Conservation (phyloP, 2,329 filamentous ascomycete genomes). For the Trichoderma aggressivum region DNA sequence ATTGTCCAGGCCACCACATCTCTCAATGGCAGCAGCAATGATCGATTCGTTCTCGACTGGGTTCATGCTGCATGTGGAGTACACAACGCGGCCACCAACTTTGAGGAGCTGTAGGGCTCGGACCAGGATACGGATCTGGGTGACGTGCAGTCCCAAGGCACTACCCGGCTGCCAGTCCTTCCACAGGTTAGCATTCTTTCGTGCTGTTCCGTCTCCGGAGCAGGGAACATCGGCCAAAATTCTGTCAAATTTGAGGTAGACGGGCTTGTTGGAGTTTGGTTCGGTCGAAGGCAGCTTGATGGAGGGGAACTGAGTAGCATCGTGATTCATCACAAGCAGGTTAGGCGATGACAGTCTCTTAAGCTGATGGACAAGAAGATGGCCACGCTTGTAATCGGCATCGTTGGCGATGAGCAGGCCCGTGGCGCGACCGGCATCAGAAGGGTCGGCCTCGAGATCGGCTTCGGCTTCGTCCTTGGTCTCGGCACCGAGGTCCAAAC, state of each 20-base stretch:
- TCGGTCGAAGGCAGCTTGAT: conserved; percentile 70
- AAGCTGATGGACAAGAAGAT: conserved; percentile 96
- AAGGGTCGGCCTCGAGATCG: conserved; percentile 56
- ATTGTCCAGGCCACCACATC: conserved; percentile 79
- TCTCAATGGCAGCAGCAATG: conserved; percentile 79
- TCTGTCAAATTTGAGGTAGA: conserved; percentile 93
- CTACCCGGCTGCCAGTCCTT: conserved; percentile 89
- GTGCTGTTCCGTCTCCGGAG: conserved; percentile 87
- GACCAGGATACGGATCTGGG: conserved; percentile 85
- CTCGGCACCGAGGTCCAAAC: conserved; percentile 49
- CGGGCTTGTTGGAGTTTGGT: conserved; percentile 50
- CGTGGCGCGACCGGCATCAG: conserved; percentile 82
- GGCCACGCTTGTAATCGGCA: conserved; percentile 91
- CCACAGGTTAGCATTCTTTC: conserved; percentile 94
- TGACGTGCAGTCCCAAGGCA: conserved; percentile 79
- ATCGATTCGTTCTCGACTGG: conserved; percentile 96
- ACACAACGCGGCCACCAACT: conserved; percentile 89
- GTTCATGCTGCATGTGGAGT: conserved; percentile 99
- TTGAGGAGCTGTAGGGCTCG: conserved; percentile 94
- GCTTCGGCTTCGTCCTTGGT: conserved; percentile 46
- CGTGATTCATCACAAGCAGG: conserved; percentile 94
- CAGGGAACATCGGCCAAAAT: conserved; percentile 96
- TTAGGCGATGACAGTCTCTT: conserved; percentile 97
- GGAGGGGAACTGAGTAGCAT: conserved; percentile 91
- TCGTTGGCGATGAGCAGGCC: conserved; percentile 95